Evolutionary conservation across 2,329 filamentous ascomycete species (phyloP).

Genomic region (Penicillium sp.): DNA sequence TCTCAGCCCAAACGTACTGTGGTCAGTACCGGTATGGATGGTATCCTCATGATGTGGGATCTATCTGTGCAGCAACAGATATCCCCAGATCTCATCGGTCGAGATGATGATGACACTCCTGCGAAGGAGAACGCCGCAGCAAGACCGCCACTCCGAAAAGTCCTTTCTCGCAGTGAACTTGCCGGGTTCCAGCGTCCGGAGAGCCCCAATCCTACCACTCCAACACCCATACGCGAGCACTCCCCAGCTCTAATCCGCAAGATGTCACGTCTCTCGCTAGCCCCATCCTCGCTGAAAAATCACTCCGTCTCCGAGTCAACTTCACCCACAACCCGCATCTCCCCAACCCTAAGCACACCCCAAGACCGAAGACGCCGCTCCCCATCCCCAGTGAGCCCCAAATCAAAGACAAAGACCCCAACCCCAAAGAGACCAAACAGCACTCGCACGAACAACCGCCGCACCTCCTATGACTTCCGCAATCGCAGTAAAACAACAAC

Average conservation of each 20-base stretch:
- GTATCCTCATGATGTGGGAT: slow-evolving; percentile 77
- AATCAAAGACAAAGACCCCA: slow-evolving; percentile 23
- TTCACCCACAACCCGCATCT: slow-evolving; percentile 34
- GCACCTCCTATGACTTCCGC: slow-evolving; percentile 51
- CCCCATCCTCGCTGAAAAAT: slow-evolving; percentile 33
- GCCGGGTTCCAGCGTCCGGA: slow-evolving; percentile 65
- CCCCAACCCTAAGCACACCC: slow-evolving; percentile 28
- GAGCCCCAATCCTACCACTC: slow-evolving; percentile 42
- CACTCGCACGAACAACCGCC: slow-evolving; percentile 36
- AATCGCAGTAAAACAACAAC: slow-evolving; percentile 42
- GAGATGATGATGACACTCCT: slow-evolving; percentile 41
- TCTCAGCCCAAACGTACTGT: slow-evolving; percentile 47
- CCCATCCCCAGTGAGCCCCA: slow-evolving; percentile 42
- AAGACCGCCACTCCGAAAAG: slow-evolving; percentile 73
- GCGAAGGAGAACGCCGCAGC: slow-evolving; percentile 51
- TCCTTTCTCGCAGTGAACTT: slow-evolving; percentile 82
- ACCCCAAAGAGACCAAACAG: slow-evolving; percentile 29
- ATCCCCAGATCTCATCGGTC: slow-evolving; percentile 30
- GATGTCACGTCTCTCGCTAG: slow-evolving; percentile 51
- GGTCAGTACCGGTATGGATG: slow-evolving; percentile 73
- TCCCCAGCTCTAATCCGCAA: slow-evolving; percentile 54
- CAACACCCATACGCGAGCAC: slow-evolving; percentile 43
- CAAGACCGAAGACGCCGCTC: slow-evolving; percentile 32
- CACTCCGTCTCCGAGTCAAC: slow-evolving; percentile 28
- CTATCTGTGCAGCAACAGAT: slow-evolving; percentile 36